Base-by-base conservation (phyloP, 345 rosid genomes). In the Euphorbia tirucalli region DNA sequence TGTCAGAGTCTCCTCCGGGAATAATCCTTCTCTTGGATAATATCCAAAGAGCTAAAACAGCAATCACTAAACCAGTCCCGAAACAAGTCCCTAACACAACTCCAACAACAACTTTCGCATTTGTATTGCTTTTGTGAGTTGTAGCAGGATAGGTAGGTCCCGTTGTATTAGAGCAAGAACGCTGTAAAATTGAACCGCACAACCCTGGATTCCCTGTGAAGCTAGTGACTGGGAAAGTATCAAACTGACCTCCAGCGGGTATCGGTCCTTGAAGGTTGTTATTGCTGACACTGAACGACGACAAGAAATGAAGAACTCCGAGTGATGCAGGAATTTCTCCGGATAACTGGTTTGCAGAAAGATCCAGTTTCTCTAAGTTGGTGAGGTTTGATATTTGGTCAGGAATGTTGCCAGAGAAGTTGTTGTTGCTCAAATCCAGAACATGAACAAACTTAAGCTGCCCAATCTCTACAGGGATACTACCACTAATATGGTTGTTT, bases 171-270 rank as follows among this genome's bases (percentile, higher is more conserved):
- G 82, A 35, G 71, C 98, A 94, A 57, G 83, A 65, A 49, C 79
- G 86, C 77, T 74, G 85, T 66, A 94, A 71, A 71, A 82, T 70
- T 28, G 77, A 44, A 66, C 98, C 96, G 18, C 97, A 94, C 72
- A 92, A 70, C 69, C 83, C 85, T 0, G 85, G 89, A 71, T 92
- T 94, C 66, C 97, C 95, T 11, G 77, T 80, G 73, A 92, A 94
- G 81, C 89, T 87, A 67, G 88, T 43, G 73, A 61, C 72, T 27
- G 85, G 75, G 79, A 94, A 94, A 24, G 97, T 90, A 71, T 94
- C 93, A 72, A 94, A 94, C 83, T 94, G 98, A 72, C 87, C 85
- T 16, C 97, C 97, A 59, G 86, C 71, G 27, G 99, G 99, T 68
- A 95, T 65, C 21, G 87, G 82, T 44, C 99, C 99, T 69, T 82